Evolutionary conservation across 768 basidiomycete species (phyloP).

Genomic region (Boletus speciosus): DNA sequence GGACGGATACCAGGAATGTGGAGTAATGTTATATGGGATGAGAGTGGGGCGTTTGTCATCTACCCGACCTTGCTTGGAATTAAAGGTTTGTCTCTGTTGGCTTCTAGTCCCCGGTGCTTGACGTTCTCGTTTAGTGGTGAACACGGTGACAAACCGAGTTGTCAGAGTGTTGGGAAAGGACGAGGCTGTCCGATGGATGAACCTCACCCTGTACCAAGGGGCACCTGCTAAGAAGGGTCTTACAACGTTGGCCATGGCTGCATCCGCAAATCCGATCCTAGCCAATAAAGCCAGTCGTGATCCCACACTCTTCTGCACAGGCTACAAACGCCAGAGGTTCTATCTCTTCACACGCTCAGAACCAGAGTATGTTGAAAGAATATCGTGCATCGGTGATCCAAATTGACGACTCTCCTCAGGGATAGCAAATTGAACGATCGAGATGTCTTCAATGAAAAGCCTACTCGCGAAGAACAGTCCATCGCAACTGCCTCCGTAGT

Average conservation of each 20-base stretch:
- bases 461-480: conserved; percentile 92
- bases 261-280: conserved; percentile 92
- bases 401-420: conserved; percentile 36
- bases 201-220: conserved; percentile 89
- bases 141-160: conserved; percentile 91
- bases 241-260: conserved; percentile 89
- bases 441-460: conserved; percentile 97
- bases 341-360: conserved; percentile 91
- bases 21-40: conserved; percentile 95
- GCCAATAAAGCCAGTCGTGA: conserved; percentile 82
- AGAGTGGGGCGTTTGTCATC: conserved; percentile 90
- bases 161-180: conserved; percentile 88
- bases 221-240: conserved; percentile 84
- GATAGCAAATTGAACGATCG: conserved; percentile 86
- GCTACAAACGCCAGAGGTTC: conserved; percentile 89
- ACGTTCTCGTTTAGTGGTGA: conserved; percentile 62
- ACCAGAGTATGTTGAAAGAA: conserved; percentile 68
- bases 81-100: conserved; percentile 60
- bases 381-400: neutral
- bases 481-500: conserved; percentile 62
- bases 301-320: conserved; percentile 90
- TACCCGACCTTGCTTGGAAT: conserved; percentile 94
- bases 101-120: neutral
- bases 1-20: conserved; percentile 70
- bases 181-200: conserved; percentile 86